Percentiles rank a stretch among this genome's conserved stretches.
Conservation (phyloP, 2,329 filamentous ascomycete genomes). For the Phialophora expanda region DNA sequence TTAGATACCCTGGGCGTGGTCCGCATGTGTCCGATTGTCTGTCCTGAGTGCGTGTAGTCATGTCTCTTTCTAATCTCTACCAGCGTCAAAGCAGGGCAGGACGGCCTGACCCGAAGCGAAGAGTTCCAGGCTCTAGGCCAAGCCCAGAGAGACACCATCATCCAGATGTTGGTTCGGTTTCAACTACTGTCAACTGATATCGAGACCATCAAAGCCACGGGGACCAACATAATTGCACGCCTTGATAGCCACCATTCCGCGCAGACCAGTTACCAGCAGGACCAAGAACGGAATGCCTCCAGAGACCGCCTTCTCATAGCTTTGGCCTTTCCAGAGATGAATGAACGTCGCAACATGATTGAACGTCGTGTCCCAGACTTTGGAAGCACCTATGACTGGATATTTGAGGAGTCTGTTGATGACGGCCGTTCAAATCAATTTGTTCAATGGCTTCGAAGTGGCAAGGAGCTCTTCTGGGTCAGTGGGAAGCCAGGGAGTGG, state of each 20-base stretch:
- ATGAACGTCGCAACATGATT: constrained; percentile 27
- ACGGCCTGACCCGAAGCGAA: background rate
- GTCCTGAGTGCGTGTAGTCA: background rate
- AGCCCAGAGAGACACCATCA: constrained; percentile 14
- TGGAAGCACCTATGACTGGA: constrained; percentile 22
- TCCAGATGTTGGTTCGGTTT: background rate
- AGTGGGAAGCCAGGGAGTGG: constrained; percentile 40
- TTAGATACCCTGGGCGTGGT: too few relatives aligned
- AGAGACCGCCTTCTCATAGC: constrained; percentile 16
- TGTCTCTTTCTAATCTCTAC: background rate
- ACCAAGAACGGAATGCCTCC: background rate
- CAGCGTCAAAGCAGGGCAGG: constrained; percentile 11
- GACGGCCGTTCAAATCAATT: background rate
- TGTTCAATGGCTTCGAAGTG: constrained; percentile 18
- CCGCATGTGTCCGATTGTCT: background rate
- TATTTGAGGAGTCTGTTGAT: constrained; percentile 6
- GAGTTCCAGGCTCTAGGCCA: constrained; percentile 13
- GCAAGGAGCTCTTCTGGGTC: constrained; percentile 33
- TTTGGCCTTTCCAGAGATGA: constrained; percentile 27
- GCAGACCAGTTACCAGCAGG: background rate
- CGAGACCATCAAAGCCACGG: constrained; percentile 8
- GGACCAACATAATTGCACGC: background rate
- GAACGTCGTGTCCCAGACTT: constrained; percentile 19
- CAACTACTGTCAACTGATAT: constrained; percentile 4
- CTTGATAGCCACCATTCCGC: background rate